These are phyloP conservation scores for Aurinia saxatilis DNA, from an alignment of 345 rosid genomes.

Conservation along the genomic window DNA sequence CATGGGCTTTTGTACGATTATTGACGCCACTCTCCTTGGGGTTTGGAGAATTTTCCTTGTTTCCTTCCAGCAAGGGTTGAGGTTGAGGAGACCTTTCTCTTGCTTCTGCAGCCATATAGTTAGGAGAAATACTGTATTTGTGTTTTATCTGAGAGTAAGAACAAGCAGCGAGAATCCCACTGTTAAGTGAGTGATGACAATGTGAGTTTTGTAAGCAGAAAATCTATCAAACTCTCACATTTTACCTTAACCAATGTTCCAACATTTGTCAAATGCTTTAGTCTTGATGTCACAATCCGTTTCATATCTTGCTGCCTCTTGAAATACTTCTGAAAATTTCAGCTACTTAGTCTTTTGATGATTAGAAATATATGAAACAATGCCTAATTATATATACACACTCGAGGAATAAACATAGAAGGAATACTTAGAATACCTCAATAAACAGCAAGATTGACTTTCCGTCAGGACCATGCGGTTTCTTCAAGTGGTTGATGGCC, in stretches of 20 bases:
- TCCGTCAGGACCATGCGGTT: constrained; percentile 60
- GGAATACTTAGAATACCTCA: constrained; percentile 43
- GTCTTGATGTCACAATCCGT: constrained; percentile 55
- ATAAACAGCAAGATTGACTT: constrained; percentile 56
- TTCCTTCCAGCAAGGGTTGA: constrained; percentile 44
- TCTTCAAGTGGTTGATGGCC: constrained; percentile 60
- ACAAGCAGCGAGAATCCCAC: constrained; percentile 1
- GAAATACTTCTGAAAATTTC: constrained; percentile 48
- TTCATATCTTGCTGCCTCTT: constrained; percentile 43
- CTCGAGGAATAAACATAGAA: background rate
- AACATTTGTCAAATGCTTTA: constrained; percentile 59
- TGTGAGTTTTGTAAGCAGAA: background rate
- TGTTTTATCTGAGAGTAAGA: constrained; percentile 51
- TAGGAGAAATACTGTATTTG: constrained; percentile 49
- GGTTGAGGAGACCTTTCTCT: constrained; percentile 32
- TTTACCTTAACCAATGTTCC: constrained; percentile 69
- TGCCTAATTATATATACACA: background rate
- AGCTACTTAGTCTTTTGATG: constrained; percentile 4
- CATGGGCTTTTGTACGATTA: constrained; percentile 40
- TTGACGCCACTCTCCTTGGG: constrained; percentile 40
- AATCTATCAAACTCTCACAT: background rate
- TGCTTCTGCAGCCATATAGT: constrained; percentile 32
- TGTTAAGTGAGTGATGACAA: background rate
- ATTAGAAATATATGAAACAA: background rate
- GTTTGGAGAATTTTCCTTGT: constrained; percentile 41